Evolutionary conservation across 768 basidiomycete genomes (phyloP).

Genomic region (Podaxis carcinomalis): DNA sequence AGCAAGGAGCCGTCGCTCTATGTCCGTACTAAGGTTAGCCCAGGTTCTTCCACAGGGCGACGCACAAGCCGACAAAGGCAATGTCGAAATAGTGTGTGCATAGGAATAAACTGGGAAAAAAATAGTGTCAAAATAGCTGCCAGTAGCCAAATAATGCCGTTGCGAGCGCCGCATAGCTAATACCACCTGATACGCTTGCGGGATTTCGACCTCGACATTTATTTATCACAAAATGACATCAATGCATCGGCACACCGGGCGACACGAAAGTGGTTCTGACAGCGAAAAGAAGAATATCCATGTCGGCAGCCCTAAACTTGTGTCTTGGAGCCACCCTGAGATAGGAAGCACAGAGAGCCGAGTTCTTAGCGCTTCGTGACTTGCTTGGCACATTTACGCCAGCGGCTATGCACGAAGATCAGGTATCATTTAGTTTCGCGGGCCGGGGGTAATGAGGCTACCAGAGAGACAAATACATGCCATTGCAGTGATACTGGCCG

Average conservation of each 20-base stretch:
- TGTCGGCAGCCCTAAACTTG: neutral
- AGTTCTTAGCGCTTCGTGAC: neutral
- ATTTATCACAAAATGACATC: neutral
- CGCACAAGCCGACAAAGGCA: neutral
- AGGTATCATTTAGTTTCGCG: neutral
- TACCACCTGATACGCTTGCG: neutral
- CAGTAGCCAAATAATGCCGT: neutral
- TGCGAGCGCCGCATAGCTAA: neutral
- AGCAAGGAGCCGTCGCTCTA: neutral
- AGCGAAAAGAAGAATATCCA: neutral
- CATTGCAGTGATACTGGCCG: neutral
- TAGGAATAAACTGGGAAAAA: too few relatives aligned
- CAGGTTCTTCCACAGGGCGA: neutral
- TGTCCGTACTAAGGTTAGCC: neutral
- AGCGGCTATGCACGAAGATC: slow-evolving; percentile 2
- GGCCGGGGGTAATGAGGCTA: neutral
- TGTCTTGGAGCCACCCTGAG: neutral
- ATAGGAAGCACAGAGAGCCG: neutral
- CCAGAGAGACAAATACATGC: too few relatives aligned
- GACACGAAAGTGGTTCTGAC: neutral
- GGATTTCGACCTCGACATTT: neutral
- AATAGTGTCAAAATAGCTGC: neutral
- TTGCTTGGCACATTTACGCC: neutral
- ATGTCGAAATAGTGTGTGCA: neutral
- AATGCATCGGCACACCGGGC: neutral